Evolutionary conservation across 2,329 filamentous ascomycete genomes (phyloP).

Genomic region (Fusarium floridanum): DNA sequence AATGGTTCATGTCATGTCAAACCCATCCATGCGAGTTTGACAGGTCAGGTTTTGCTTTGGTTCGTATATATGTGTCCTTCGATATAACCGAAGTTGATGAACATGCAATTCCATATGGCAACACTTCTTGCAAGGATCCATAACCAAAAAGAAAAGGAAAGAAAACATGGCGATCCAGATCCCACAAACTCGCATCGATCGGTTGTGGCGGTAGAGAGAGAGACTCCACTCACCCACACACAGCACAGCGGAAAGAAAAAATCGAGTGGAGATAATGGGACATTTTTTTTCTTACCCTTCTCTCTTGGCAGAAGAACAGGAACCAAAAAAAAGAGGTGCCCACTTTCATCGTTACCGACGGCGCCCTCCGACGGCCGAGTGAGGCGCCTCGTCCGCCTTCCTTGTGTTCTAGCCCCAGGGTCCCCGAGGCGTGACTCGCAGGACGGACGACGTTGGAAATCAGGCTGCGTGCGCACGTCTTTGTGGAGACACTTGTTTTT

Average conservation of each 20-base stretch:
- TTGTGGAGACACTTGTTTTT: background rate
- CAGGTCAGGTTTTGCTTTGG: background rate
- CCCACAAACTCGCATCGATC: conserved; percentile 31
- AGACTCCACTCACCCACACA: conserved; percentile 20
- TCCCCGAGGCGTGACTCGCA: background rate
- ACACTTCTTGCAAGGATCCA: background rate
- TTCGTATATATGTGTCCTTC: conserved; percentile 4
- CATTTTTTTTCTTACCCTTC: background rate
- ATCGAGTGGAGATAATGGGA: conserved; percentile 2
- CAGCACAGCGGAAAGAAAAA: background rate
- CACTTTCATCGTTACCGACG: conserved; percentile 32
- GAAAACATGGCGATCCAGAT: conserved; percentile 7
- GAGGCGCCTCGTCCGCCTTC: conserved; percentile 7
- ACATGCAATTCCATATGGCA: background rate
- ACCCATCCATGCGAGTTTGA: background rate
- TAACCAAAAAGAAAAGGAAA: background rate
- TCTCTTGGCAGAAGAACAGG: background rate
- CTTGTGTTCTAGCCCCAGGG: conserved; percentile 26
- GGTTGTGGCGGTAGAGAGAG: conserved; percentile 31
- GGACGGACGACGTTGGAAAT: background rate
- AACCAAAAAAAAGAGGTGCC: background rate
- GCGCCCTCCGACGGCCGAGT: conserved; percentile 40
- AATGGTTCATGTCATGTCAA: background rate
- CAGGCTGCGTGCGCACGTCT: background rate
- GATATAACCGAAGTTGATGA: background rate